Base-by-base conservation (phyloP, 2,329 filamentous ascomycete species). In the Myriosclerotinia duriaeana region DNA sequence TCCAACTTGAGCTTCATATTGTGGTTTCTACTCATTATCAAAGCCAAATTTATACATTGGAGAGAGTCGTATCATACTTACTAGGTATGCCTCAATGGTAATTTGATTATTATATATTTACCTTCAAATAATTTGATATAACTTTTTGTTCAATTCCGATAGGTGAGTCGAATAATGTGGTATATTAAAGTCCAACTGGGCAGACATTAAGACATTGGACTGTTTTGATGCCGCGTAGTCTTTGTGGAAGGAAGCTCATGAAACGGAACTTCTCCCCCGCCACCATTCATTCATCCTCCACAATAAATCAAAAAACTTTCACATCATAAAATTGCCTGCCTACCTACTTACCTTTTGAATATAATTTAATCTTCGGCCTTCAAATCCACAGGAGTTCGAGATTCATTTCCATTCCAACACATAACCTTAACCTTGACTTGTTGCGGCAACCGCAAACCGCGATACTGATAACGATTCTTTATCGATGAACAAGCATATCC, bases 391-490 rank as follows among this genome's bases (percentile, higher is more conserved):
- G 40, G n/a, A 26, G 5, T 50, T 38, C 9, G 34, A 22, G 20
- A 22, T 48, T 50, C 26, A 22, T 60, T 34, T 48, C 20, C 30
- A 36, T 34, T 48, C n/a, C 58, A 50, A 38, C 44, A 40, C 30
- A 42, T 38, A 30, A 5, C 3, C 44, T 60, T 30, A 17, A 20
- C 3, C 44, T 60, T 30, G 12, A 20, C 58, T 36, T 30, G 20
- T 50, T 38, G 44, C n/a, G 58, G 58, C 46, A 50, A 50, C 44
- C 50, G 44, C 58, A 34, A 50, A 50, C 44, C 50, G 44, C 58
- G 58, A 61, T 50, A 61, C 55, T 38, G 55, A 66, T 61, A 66
- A 66, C 64, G 46, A 66, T 53, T 66, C 64, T 66, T 66, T 66
- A 61, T 66, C 64, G 17, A 66, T 40, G 48, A 48, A 61, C 52